These are phyloP conservation scores for Silene latifolia DNA, from an alignment of 148 eudicot genomes.

Conservation along the genomic window DNA sequence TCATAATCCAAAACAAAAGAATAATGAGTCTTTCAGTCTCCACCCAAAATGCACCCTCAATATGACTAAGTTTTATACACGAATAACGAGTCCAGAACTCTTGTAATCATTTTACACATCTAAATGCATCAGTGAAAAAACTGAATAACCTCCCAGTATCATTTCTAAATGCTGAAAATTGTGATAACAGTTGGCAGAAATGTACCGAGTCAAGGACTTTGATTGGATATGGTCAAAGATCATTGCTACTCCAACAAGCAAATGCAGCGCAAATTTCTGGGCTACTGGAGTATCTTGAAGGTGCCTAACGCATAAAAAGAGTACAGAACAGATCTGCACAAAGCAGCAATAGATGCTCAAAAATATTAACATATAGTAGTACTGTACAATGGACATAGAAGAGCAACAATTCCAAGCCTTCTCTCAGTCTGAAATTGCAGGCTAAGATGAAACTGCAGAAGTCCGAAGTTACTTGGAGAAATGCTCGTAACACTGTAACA, in stretches of 20 bases:
- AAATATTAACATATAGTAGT: not conserved
- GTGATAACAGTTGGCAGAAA: slow-evolving; percentile 69
- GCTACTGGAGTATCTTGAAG: slow-evolving; percentile 45
- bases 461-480: not conserved
- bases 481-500: not conserved
- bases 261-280: slow-evolving; percentile 54
- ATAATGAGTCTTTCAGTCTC: too few relatives aligned
- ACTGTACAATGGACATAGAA: slow-evolving; percentile 20
- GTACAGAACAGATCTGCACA: not conserved
- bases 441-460: slow-evolving; percentile 6
- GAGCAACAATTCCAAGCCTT: not conserved
- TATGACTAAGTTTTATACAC: too few relatives aligned
- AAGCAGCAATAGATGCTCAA: not conserved
- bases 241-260: slow-evolving; percentile 69
- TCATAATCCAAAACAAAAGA: not conserved
- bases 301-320: not conserved
- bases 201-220: slow-evolving; percentile 35
- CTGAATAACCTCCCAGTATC: too few relatives aligned
- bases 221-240: slow-evolving; percentile 72
- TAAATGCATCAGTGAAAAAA: too few relatives aligned
- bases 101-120: too few relatives aligned
- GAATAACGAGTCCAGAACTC: too few relatives aligned
- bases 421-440: not conserved
- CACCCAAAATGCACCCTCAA: too few relatives aligned
- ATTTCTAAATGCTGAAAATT: slow-evolving; percentile 14